Evolutionary conservation across 2,329 filamentous ascomycete species (phyloP), one percentile per base, ranked within the genome.

Genomic region (Pseudogymnoascus sp.): DNA sequence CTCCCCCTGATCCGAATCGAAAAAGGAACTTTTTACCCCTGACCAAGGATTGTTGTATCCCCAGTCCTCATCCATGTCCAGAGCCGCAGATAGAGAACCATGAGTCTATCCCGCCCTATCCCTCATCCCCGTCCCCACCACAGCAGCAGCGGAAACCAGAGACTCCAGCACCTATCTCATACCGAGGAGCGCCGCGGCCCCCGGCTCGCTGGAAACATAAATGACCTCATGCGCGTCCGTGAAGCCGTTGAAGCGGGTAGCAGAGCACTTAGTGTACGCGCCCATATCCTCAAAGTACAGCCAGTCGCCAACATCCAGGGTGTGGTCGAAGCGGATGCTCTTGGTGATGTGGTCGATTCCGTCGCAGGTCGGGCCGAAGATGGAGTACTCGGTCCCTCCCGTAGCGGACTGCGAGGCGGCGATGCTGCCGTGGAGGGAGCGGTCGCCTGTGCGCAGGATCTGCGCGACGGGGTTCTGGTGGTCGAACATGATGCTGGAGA

Each of bases 261-360:
- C 93, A 65, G 92, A 97, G 82, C 93, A 98, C 82, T 93, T 96
- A 70, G 95, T 98, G 78, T 99, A 99, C 24, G 95, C 93, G 62
- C 95, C 95, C 95, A 99, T 99, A 66, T 96, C 87, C 79, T 97
- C 91, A 77, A 99, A 99, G 80, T 96, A 99, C 62, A 99, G 82
- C 95, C 95, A 99, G 76, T 99, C 95, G 61, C 95, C 95, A 6
- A 96, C 90, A 72, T 97, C 88, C 46, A 99, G 80, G 59, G 89
- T 83, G 61, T 89, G 86, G 35, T 86, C 79, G 71, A 97, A 91
- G 66, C 82, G 84, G 75, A 90, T 91, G 73, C 88, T 90, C 75
- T 91, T 86, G 60, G 89, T 86, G 77, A 99, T 96, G 75, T 92
- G 90, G 77, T 99, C 95, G 72, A 99, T 98, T 65, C 95, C 93